Percentiles rank a stretch among this genome's conserved stretches.
Evolutionary conservation across 805 yeast genomes (phyloP).

Genomic region (Zygosaccharomyces siamensis): DNA sequence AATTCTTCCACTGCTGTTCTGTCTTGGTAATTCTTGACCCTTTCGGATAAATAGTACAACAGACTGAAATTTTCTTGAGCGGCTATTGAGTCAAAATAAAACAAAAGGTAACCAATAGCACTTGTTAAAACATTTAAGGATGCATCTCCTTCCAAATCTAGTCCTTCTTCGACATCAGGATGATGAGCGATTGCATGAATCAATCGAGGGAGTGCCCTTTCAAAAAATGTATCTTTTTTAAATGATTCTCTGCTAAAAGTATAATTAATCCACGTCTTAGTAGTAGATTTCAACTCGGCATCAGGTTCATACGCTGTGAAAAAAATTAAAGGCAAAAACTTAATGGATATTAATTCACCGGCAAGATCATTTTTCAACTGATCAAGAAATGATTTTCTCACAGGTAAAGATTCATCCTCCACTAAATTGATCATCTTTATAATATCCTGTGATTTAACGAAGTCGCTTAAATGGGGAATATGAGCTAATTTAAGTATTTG

Average conservation of each 20-base stretch:
- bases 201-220: conserved; percentile 60
- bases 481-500: conserved; percentile 61
- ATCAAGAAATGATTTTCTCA: conserved; percentile 49
- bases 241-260: conserved; percentile 37
- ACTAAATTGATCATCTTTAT: conserved; percentile 52
- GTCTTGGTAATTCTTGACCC: conserved; percentile 76
- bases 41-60: conserved; percentile 67
- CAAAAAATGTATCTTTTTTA: conserved; percentile 49
- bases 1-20: conserved; percentile 37
- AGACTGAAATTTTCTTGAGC: conserved; percentile 64
- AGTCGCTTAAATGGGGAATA: conserved; percentile 44
- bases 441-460: conserved; percentile 50
- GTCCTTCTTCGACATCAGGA: conserved; percentile 48
- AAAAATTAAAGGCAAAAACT: conserved; percentile 62
- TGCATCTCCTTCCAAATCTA: conserved; percentile 32
- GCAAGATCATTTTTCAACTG: conserved; percentile 50
- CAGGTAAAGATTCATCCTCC: conserved; percentile 60
- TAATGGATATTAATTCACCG: conserved; percentile 51
- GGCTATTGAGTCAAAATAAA: conserved; percentile 55
- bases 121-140: conserved; percentile 45
- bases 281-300: conserved; percentile 42
- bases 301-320: conserved; percentile 77
- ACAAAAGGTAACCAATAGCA: conserved; percentile 55
- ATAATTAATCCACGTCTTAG: conserved; percentile 68
- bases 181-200: conserved; percentile 73